Conservation (phyloP, 1,284 basidiomycete genomes). For the Phylloporus gajari region DNA sequence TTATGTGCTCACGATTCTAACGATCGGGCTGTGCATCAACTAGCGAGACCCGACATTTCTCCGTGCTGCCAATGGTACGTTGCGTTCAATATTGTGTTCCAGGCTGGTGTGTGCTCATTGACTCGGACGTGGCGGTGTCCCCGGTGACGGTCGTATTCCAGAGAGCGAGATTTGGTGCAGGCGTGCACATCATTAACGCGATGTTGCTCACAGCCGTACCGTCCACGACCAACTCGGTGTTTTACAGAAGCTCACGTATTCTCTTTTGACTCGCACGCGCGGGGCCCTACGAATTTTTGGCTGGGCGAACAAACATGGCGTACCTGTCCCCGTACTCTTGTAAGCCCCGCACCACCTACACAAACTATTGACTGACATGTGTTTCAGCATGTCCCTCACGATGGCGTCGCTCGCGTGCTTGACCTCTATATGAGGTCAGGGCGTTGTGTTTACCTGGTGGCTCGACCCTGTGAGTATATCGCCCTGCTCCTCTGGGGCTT, state of each 20-base stretch:
- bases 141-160: slow-evolving; percentile 70
- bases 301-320: slow-evolving; percentile 69
- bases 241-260: slow-evolving; percentile 75
- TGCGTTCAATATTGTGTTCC: neutral
- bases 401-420: too few species aligned
- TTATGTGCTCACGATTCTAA: slow-evolving; percentile 66
- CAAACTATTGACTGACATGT: neutral
- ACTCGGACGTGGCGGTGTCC: slow-evolving; percentile 59
- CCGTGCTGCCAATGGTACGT: slow-evolving; percentile 53
- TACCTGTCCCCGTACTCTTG: slow-evolving; percentile 65
- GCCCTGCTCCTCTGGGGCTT: too few species aligned
- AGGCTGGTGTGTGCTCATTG: slow-evolving; percentile 32
- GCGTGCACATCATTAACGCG: slow-evolving; percentile 66
- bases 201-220: slow-evolving; percentile 75
- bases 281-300: slow-evolving; percentile 57
- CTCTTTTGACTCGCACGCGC: slow-evolving; percentile 61
- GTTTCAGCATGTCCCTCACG: slow-evolving; percentile 47
- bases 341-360: slow-evolving; percentile 41
- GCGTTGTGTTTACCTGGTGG: too few species aligned
- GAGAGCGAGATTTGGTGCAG: too few species aligned
- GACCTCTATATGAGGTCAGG: too few species aligned
- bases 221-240: slow-evolving; percentile 66
- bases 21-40: slow-evolving; percentile 68
- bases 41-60: slow-evolving; percentile 60
- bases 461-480: too few species aligned